phyloP scores from a whole-genome alignment of 208 protist genomes.

The Trypanosoma rangeli region DNA sequence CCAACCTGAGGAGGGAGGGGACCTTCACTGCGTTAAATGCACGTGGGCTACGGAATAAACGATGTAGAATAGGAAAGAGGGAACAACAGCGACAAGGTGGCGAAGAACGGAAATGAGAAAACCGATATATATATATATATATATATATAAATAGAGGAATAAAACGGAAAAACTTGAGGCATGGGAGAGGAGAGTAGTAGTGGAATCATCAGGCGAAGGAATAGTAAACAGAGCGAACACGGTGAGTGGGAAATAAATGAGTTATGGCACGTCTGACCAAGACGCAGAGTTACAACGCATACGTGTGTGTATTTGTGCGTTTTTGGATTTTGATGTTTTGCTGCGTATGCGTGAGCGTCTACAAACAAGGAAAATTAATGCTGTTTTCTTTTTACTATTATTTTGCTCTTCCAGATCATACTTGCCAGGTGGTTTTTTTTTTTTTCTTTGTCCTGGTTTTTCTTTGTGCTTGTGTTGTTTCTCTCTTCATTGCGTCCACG shows the following conservation, averaged over 20 bases:
- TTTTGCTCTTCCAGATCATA: background rate
- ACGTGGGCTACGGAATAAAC: too few species aligned
- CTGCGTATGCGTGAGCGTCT: background rate
- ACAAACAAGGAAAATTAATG: background rate
- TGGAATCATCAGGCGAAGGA: background rate
- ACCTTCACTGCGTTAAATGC: too few species aligned
- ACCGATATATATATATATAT: too few species aligned
- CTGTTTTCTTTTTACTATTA: background rate
- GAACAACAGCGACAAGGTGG: too few species aligned
- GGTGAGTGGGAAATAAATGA: background rate
- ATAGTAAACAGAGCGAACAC: background rate
- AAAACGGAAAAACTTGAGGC: background rate
- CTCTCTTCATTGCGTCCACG: background rate
- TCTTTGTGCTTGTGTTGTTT: background rate
- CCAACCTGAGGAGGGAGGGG: background rate
- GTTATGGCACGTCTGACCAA: too few species aligned
- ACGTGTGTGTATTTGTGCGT: conserved; percentile 2
- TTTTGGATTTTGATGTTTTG: background rate
- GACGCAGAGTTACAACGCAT: too few species aligned
- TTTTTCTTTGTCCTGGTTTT: background rate
- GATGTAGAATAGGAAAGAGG: too few species aligned
- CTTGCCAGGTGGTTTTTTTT: background rate
- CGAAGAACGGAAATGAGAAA: too few species aligned
- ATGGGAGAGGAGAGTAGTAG: too few species aligned
- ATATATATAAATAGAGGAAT: conserved; percentile 1